Base-by-base conservation (phyloP, 129 eudicot genomes). In the Centella asiatica region DNA sequence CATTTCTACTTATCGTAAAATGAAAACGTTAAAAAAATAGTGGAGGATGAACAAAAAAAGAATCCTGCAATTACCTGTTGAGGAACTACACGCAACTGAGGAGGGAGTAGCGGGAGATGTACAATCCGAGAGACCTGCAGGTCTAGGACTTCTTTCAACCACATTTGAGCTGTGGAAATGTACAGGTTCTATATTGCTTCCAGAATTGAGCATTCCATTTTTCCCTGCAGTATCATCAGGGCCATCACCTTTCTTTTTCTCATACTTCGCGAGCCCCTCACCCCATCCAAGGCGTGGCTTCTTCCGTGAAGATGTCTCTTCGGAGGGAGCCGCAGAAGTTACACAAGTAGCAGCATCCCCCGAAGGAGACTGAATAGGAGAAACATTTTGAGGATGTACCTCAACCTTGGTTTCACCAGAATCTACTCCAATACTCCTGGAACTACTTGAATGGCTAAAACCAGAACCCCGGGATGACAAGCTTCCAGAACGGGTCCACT, bases 211-310 rank as follows among this genome's bases (percentile, higher is more conserved):
- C 53, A 55, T 42, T 54, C 36, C 89, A 66, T 44, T 40, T 45
- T 76, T 79, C n/a, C 28, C 48, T 6, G 68, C 68, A 65, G 68
- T 34, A 39, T 88, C 96, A 56, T 81, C 85, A 46, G 95, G 83
- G 63, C 78, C 89, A 22, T 70, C 93, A 74, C 82, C 95, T 73
- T 76, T 80, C 83, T 93, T 88, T 70, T 88, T 88, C 81, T 93
- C 99, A 80, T 80, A 93, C 71, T 93, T 93, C 7, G 96, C 96
- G 60, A 93, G 76, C 37, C 99, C 99, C 72, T 88, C 95, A 23
- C 99, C 99, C 99, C 99, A 93, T 50, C 96, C 95, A 67, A 93
- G 93, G 20, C 99, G 93, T 1, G 92, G 89, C 74, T 93, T 93
- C 75, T 93, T 93, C 72, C 85, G 74, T 6, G 93, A 88, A 57